Percentiles rank a stretch among this genome's conserved stretches.
phyloP scores from a whole-genome alignment of 148 eudicot species.

The Fagopyrum esculentum region DNA sequence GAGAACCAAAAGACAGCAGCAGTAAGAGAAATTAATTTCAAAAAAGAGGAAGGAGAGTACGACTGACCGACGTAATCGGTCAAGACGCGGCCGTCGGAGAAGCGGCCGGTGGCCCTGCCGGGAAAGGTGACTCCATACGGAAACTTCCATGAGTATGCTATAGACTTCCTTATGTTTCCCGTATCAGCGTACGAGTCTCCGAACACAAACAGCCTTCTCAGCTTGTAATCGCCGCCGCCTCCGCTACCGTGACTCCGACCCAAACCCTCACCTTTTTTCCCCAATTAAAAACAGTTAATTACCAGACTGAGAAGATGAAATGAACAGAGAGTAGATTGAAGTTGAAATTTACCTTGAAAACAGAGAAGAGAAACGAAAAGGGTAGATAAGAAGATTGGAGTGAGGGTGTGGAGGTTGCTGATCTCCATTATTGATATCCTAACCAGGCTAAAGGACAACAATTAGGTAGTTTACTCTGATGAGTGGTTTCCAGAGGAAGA shows the following conservation, averaged over 20 bases:
- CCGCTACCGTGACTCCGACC: not conserved
- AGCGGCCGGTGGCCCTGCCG: conserved; percentile 75
- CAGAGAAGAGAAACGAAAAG: not conserved
- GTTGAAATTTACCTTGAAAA: not conserved
- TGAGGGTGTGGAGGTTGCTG: not conserved
- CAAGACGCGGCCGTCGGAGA: conserved; percentile 80
- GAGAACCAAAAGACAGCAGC: not conserved
- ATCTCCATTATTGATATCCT: conserved; percentile 2
- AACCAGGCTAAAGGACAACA: not conserved
- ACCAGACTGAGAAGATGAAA: not conserved
- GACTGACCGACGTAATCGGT: conserved; percentile 67
- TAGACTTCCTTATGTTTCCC: conserved; percentile 39
- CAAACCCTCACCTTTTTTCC: not conserved
- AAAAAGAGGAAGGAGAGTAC: not conserved
- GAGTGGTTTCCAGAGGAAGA: not conserved
- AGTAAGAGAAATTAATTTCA: too few species aligned
- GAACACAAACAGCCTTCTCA: conserved; percentile 47
- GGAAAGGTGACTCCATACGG: conserved; percentile 87
- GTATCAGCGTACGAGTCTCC: conserved; percentile 94
- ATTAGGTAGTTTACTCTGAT: not conserved
- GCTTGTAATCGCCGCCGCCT: not conserved
- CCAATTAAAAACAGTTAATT: not conserved
- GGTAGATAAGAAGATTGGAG: not conserved
- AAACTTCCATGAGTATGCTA: conserved; percentile 30
- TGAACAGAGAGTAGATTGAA: not conserved